phyloP scores from a whole-genome alignment of 1,284 basidiomycete species.

The Cryptococcus amylolentus region DNA sequence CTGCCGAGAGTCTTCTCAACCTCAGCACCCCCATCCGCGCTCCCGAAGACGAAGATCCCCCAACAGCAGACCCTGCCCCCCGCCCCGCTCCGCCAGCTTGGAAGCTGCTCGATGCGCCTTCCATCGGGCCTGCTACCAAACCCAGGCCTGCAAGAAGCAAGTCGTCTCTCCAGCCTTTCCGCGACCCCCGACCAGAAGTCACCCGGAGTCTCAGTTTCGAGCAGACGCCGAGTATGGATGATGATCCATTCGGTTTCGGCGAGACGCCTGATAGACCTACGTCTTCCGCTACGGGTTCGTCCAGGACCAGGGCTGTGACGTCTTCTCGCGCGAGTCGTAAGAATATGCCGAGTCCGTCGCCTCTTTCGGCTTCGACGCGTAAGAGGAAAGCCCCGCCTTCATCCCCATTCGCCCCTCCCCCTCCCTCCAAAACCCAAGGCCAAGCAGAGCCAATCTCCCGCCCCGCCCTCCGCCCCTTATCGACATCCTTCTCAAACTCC shows the following conservation, averaged over 20 bases:
- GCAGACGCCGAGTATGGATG: conserved; percentile 5
- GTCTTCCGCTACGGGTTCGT: neutral
- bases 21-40: conserved; percentile 14
- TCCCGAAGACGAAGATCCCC: conserved; percentile 4
- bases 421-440: neutral
- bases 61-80: neutral
- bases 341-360: conserved; percentile 14
- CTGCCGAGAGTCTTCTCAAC: conserved; percentile 14
- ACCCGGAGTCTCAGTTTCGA: conserved; percentile 13
- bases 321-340: neutral
- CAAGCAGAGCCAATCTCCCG: neutral
- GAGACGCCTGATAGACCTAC: conserved; percentile 4
- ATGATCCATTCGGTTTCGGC: conserved; percentile 8
- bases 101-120: conserved; percentile 5
- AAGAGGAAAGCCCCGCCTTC: conserved; percentile 13
- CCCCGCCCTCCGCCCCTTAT: conserved; percentile 1
- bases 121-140: neutral
- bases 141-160: conserved; percentile 1
- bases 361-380: conserved; percentile 4
- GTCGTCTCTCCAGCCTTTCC: conserved; percentile 18
- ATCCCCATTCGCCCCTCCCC: conserved; percentile 3
- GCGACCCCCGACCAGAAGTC: conserved; percentile 15
- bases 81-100: neutral
- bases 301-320: neutral
- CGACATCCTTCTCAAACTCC: neutral